These are phyloP conservation scores for Pseudevernia furfuracea DNA, from an alignment of 495 filamentous ascomycete genomes.

Conservation along the genomic window DNA sequence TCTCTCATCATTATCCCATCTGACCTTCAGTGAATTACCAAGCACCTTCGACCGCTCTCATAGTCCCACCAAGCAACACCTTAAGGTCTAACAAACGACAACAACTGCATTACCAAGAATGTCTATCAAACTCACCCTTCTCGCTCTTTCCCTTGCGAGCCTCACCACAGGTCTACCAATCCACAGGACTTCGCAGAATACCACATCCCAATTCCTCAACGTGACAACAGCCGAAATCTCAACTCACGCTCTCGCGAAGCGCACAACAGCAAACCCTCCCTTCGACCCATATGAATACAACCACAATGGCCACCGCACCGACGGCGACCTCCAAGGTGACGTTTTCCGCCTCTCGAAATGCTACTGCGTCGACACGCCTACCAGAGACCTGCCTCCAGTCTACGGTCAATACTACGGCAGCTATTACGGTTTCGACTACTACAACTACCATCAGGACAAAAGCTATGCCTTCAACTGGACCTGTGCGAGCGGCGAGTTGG, in stretches of 20 bases:
- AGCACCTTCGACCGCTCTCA: background rate
- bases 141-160: background rate
- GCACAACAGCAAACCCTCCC: background rate
- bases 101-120: background rate
- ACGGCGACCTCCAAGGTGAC: background rate
- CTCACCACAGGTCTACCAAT: background rate
- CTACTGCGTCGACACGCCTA: background rate
- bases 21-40: background rate
- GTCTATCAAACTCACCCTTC: background rate
- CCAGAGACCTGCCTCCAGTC: background rate
- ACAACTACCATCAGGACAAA: background rate
- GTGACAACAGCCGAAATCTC: background rate
- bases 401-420: conserved; percentile 2
- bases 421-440: conserved; percentile 1
- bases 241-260: background rate
- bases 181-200: background rate
- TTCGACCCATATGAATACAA: background rate
- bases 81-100: background rate
- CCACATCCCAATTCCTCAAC: background rate
- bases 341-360: background rate
- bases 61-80: background rate
- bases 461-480: background rate
- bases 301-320: background rate
- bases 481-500: background rate
- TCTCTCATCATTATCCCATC: background rate